These are phyloP conservation scores for Lophium mytilinum DNA, from an alignment of 495 filamentous ascomycete species.

Conservation along the genomic window DNA sequence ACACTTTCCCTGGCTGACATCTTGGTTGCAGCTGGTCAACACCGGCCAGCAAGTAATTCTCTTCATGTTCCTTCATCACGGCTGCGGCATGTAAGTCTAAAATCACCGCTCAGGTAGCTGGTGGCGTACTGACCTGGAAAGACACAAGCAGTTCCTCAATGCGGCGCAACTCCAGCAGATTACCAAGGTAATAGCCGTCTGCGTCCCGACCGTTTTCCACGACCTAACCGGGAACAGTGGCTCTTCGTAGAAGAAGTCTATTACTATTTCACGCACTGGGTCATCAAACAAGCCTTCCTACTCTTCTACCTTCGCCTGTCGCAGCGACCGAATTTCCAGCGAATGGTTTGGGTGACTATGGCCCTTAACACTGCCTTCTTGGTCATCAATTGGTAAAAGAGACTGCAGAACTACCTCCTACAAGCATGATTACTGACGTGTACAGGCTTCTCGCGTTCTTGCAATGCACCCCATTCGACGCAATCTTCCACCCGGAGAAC, in stretches of 20 bases:
- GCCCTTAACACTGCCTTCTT: constrained; percentile 4
- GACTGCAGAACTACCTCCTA: not conserved
- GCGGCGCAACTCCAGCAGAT: not conserved
- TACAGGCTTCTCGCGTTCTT: constrained; percentile 1
- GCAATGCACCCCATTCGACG: constrained; percentile 11
- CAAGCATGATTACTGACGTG: not conserved
- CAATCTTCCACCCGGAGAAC: constrained; percentile 4
- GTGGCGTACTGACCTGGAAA: not conserved
- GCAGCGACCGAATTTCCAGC: not conserved
- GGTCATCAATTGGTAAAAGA: constrained; percentile 2
- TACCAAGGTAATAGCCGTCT: not conserved
- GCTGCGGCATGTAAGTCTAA: constrained; percentile 9
- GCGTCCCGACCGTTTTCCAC: not conserved
- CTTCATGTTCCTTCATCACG: constrained; percentile 6
- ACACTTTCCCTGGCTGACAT: not conserved
- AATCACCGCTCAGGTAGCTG: not conserved
- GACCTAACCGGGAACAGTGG: not conserved
- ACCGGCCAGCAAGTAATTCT: constrained; percentile 2
- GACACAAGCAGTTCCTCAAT: not conserved
- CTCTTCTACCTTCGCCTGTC: constrained; percentile 15
- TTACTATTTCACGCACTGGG: constrained; percentile 9
- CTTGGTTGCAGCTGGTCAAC: constrained; percentile 1
- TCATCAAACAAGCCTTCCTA: constrained; percentile 11
- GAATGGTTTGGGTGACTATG: not conserved
- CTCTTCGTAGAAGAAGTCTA: constrained; percentile 11